A percentile compares a stretch with the other conserved stretches of the same genome.
Evolutionary conservation across 169 alveolate genomes (phyloP).

Genomic region (Plasmodium sp.): DNA sequence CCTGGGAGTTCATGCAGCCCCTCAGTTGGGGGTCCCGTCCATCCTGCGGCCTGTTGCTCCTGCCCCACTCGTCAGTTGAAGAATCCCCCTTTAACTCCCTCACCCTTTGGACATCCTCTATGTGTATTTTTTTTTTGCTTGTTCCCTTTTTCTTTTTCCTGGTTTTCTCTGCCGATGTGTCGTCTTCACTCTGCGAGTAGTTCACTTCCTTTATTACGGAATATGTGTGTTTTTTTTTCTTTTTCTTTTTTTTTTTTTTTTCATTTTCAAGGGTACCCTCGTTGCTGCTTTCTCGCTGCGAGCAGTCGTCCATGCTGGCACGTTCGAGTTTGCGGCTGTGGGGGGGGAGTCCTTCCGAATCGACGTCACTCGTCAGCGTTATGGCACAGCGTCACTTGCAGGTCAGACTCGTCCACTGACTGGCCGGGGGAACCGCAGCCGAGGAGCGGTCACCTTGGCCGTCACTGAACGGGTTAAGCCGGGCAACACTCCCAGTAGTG

Average conservation of each 20-base stretch:
- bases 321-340: background rate
- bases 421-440: background rate
- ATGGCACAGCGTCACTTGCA: background rate
- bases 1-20: background rate
- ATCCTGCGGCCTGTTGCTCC: background rate
- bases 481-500: background rate
- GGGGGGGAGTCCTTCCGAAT: background rate
- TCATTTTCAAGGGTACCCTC: background rate
- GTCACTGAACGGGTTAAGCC: background rate
- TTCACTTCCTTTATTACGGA: background rate
- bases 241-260: conserved; percentile 1
- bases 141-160: background rate
- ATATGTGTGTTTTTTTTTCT: background rate
- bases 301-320: background rate
- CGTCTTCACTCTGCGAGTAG: background rate
- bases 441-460: background rate
- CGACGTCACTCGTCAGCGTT: background rate
- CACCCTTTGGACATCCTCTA: background rate
- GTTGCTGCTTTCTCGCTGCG: background rate
- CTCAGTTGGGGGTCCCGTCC: background rate
- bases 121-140: background rate
- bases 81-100: background rate
- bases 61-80: background rate
- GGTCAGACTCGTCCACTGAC: background rate
- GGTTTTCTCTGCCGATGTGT: background rate